Conservation (phyloP, 331 rosid species). For the Malus hybrid region DNA sequence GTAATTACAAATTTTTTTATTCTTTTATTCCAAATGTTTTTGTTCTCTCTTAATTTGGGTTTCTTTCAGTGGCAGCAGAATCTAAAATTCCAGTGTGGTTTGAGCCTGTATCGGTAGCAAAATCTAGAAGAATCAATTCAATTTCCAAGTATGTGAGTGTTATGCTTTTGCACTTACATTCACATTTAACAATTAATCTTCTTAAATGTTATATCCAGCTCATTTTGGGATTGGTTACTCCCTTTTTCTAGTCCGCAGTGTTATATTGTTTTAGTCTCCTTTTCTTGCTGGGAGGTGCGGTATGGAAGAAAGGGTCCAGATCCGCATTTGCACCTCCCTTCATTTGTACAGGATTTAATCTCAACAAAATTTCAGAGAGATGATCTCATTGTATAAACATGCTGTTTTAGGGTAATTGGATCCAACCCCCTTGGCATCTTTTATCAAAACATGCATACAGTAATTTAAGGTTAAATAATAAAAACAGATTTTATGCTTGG, state of each 20-base stretch:
- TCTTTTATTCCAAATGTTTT: neutral
- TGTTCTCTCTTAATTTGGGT: neutral
- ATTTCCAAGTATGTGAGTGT: slow-evolving; percentile 76
- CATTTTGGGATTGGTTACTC: neutral
- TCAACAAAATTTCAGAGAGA: neutral
- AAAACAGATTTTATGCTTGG: neutral
- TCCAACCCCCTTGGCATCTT: neutral
- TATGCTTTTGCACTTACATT: slow-evolving; percentile 13
- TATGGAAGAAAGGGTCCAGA: neutral
- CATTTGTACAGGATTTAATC: neutral
- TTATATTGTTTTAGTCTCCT: neutral
- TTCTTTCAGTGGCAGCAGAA: slow-evolving; percentile 55
- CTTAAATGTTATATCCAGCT: neutral
- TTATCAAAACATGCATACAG: neutral
- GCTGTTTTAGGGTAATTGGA: neutral
- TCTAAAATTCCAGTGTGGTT: slow-evolving; percentile 71
- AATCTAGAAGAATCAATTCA: slow-evolving; percentile 70
- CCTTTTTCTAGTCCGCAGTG: neutral
- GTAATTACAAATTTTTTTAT: neutral
- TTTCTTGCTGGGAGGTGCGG: neutral
- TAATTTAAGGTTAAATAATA: neutral
- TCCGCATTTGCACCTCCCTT: neutral
- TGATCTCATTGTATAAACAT: neutral
- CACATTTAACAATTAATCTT: neutral
- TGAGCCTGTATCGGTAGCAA: slow-evolving; percentile 90